Evolutionary conservation across 352 stramenopile species (phyloP).

Genomic region (Pythium plurisporium): DNA sequence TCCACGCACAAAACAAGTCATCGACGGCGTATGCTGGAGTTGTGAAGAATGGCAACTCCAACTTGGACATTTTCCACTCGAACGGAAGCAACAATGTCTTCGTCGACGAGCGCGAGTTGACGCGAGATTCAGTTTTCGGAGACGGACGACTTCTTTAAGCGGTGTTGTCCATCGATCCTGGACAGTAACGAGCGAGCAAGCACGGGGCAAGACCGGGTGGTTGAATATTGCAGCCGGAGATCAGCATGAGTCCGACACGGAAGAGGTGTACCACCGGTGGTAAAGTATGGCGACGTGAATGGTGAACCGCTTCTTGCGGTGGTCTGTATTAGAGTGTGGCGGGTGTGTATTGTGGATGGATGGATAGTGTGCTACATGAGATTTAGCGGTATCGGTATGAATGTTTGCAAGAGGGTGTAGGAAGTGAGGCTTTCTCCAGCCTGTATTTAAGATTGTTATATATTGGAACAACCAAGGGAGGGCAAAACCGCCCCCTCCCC

Average conservation of each 20-base stretch:
- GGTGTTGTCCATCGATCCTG: not conserved
- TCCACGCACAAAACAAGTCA: slow-evolving; percentile 3
- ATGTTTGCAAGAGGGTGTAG: slow-evolving; percentile 12
- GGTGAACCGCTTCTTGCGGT: too few species aligned
- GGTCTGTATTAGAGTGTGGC: slow-evolving; percentile 6
- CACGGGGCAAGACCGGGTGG: too few species aligned
- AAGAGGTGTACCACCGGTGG: slow-evolving; percentile 3
- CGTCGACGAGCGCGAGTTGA: slow-evolving; percentile 21
- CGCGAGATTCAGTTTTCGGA: slow-evolving; percentile 13
- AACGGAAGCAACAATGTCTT: slow-evolving; percentile 11
- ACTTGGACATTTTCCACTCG: slow-evolving; percentile 6
- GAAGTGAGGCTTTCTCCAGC: not conserved
- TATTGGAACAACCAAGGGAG: slow-evolving; percentile 1
- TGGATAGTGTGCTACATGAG: not conserved
- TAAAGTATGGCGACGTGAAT: slow-evolving; percentile 1
- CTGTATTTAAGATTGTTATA: slow-evolving; percentile 25
- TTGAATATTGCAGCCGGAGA: too few species aligned
- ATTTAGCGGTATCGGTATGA: slow-evolving; percentile 8
- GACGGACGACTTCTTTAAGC: slow-evolving; percentile 12
- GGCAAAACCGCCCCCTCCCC: not conserved
- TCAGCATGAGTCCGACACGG: not conserved
- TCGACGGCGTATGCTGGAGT: not conserved
- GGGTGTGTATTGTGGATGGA: not conserved
- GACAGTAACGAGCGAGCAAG: too few species aligned
- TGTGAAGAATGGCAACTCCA: not conserved